Evolutionary conservation across 768 basidiomycete species (phyloP).

Genomic region (Lactarius evosmus): DNA sequence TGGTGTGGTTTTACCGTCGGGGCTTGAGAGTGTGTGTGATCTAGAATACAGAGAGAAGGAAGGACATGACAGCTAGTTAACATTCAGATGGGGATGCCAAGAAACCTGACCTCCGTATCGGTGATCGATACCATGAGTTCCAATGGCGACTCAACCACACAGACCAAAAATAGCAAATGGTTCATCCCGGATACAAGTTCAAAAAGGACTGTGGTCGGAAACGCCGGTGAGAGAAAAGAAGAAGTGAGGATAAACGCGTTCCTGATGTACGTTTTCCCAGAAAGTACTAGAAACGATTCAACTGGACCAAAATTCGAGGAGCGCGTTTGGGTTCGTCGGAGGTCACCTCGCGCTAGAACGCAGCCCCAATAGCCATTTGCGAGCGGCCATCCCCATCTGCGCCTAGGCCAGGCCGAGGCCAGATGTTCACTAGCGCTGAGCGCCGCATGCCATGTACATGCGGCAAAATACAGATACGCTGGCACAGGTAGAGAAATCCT

Average conservation of each 20-base stretch:
- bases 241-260: not conserved
- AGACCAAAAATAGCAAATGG: not conserved
- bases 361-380: not conserved
- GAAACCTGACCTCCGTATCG: not conserved
- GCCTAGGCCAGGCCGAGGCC: not conserved
- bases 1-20: not conserved
- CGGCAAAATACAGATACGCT: not conserved
- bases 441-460: not conserved
- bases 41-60: not conserved
- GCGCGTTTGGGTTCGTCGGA: not conserved
- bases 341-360: not conserved
- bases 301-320: not conserved
- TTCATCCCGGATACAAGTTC: not conserved
- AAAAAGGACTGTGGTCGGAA: not conserved
- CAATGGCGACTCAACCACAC: no score
- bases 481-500: not conserved
- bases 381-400: not conserved
- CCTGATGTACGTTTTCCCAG: not conserved
- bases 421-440: not conserved
- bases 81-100: not conserved
- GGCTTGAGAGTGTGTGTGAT: not conserved
- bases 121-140: not conserved
- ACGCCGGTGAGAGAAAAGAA: not conserved
- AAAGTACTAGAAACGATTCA: not conserved
- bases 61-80: no score